Base-by-base conservation (phyloP, 768 basidiomycete species). In the Dentipellis sp. region DNA sequence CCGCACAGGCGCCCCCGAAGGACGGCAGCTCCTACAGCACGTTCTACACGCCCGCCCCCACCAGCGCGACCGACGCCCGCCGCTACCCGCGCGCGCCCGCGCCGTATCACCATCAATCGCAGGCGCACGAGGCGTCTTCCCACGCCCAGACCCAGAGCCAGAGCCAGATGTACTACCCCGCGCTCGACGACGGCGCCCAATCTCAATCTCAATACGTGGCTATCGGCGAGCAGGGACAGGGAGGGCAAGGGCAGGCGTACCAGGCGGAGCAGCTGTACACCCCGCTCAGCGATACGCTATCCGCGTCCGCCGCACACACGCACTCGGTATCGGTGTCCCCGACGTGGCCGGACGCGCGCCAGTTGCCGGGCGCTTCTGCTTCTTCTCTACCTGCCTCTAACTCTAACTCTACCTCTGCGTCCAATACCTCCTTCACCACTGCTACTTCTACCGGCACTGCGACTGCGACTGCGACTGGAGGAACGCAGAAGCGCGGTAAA, bases 281-380 rank as follows among this genome's bases (percentile, higher is more conserved):
- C 8, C 52, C 52, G 17, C 11, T 11, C 6, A 29, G 49, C 8
- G n/a, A 50, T 48, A 59, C 60, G 1, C 52, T 54, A 12, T 35
- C n/a, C 17, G 39, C 60, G 9, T 55, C 56, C 14, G 34, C 8
- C 23, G 53, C 51, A 6, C 57, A 49, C 36, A 19, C 39, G 42
- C 42, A 45, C 42, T 45, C n/a, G n/a, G 42, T 45, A 1, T 45
- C n/a, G n/a, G 42, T 45, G 1, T 59, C 60, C 3, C 60, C 60
- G 1, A 22, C 39, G 5, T 56, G 49, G 50, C n/a, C 12, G 9
- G 55, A 54, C 17, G 45, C 50, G 29, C 21, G 53, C n/a, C 58
- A 52, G 1, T 39, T 59, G 10, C 56, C 29, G 29, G 29, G 29
- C 29, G 29, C 29, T 29, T 29, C 29, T 29, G 29, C 29, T 6